A percentile compares a stretch with the other conserved stretches of the same genome.
These are phyloP conservation scores for Protea cynaroides DNA, from an alignment of 164 flowering plant genomes.

Conservation along the genomic window DNA sequence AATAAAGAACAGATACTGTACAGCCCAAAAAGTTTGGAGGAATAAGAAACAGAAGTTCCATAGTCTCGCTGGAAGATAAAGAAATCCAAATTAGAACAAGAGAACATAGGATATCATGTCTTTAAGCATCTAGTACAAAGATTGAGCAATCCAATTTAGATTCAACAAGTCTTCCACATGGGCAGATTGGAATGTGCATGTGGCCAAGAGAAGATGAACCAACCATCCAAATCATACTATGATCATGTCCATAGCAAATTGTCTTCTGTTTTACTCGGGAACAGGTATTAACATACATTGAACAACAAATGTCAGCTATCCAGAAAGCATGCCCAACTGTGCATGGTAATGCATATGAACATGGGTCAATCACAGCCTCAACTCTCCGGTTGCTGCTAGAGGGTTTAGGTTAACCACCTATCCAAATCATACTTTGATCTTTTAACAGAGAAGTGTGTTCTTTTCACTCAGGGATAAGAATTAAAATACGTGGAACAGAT, in stretches of 20 bases:
- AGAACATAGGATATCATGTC: not conserved
- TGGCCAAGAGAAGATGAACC: not conserved
- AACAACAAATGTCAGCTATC: too few relatives aligned
- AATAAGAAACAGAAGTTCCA: not conserved
- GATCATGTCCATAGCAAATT: not conserved
- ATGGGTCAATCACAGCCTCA: too few relatives aligned
- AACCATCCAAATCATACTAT: not conserved
- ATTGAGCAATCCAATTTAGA: not conserved
- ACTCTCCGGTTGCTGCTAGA: too few relatives aligned
- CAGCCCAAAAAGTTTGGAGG: too few relatives aligned
- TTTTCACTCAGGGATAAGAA: too few relatives aligned
- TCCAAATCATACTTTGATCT: too few relatives aligned
- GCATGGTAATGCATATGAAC: too few relatives aligned
- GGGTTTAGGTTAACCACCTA: too few relatives aligned
- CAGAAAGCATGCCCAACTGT: too few relatives aligned
- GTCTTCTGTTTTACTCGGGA: not conserved
- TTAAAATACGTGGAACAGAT: too few relatives aligned
- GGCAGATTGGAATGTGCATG: not conserved
- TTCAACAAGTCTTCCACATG: not conserved
- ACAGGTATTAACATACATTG: not conserved
- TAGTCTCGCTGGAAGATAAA: not conserved
- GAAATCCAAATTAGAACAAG: not conserved
- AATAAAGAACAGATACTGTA: too few relatives aligned
- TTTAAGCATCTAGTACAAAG: not conserved
- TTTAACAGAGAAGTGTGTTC: too few relatives aligned